Evolutionary conservation across 2,329 filamentous ascomycete genomes (phyloP), one percentile per base, ranked within the genome.

Genomic region (Hypocrella siamensis): DNA sequence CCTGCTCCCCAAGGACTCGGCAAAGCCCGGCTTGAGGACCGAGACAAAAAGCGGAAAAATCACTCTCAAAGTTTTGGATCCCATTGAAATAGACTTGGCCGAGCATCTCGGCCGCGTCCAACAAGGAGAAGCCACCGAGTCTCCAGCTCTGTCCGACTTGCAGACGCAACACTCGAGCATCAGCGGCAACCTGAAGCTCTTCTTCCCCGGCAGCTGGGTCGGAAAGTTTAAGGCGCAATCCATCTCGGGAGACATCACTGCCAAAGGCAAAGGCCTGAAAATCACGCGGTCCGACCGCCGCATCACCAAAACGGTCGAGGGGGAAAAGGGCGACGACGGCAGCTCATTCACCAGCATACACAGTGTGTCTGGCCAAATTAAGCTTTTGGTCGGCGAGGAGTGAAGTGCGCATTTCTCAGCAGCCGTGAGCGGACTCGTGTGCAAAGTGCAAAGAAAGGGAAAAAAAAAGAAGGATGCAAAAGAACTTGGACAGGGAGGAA

Each of bases 201-300:
- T 31, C 12, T 70, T 67, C 39, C 67, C 68, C 1, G 42, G 42
- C 16, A 49, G 56, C 3, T 72, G 67, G 68, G 58, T 61, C 38
- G 68, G 68, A 11, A 39, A 40, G 15, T 46, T 70, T 21, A 38
- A 38, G 8, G 54, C 60, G 10, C 34, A 52, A 35, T 54, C 56
- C 14, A 46, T 61, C 12, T 56, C 56, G 17, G 65, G 65, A 3
- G 39, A 34, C 8, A 46, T 68, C 19, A 32, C 36, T 2, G 47
- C 61, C 6, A 37, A 31, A 15, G 67, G 67, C 11, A 50, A 58
- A 26, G 64, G 53, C 12, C 52, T 71, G 10, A 38, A 48, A 31
- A 40, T 65, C 3, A 46, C 44, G 3, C 38, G 42, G 2, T 46
- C 49, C 2, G 52, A 50, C 44, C 48, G 49, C 4, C 49, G 53